phyloP scores from a whole-genome alignment of 1,284 basidiomycete genomes.

The Kwoniella shivajii region DNA sequence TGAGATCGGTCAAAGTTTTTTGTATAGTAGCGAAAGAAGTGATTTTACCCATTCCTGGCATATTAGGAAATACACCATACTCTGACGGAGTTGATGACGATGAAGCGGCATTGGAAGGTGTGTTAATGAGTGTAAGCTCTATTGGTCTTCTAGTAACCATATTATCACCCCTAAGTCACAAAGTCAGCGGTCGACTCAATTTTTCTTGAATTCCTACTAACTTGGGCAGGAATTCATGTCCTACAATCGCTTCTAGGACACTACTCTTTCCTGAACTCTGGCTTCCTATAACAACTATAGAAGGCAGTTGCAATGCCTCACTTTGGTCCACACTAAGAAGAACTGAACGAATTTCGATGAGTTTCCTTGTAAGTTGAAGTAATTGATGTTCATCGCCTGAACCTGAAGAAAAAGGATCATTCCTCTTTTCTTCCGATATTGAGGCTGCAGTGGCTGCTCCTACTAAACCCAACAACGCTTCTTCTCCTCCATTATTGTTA shows the following conservation, averaged over 20 bases:
- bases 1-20: constrained; percentile 89
- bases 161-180: constrained; percentile 82
- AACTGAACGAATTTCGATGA: constrained; percentile 95
- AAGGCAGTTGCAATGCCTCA: constrained; percentile 88
- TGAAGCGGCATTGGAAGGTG: constrained; percentile 60
- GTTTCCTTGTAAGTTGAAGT: constrained; percentile 89
- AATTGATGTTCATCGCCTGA: constrained; percentile 55
- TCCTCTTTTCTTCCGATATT: constrained; percentile 17
- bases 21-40: constrained; percentile 89
- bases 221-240: constrained; percentile 98
- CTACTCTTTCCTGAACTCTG: constrained; percentile 98
- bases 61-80: constrained; percentile 89
- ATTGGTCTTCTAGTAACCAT: constrained; percentile 99
- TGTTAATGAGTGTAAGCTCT: constrained; percentile 95
- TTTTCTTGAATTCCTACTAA: too few species aligned
- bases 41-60: constrained; percentile 71
- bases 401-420: constrained; percentile 15
- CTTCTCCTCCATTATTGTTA: constrained; percentile 22
- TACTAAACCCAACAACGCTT: constrained; percentile 30
- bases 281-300: constrained; percentile 96
- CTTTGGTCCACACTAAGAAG: constrained; percentile 93
- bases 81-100: constrained; percentile 67
- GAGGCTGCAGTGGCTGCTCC: constrained; percentile 22
- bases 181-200: too few species aligned
- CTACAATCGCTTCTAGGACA: constrained; percentile 95